These are phyloP conservation scores for Stephania cephalantha DNA, from an alignment of 164 flowering plant species.

Conservation along the genomic window DNA sequence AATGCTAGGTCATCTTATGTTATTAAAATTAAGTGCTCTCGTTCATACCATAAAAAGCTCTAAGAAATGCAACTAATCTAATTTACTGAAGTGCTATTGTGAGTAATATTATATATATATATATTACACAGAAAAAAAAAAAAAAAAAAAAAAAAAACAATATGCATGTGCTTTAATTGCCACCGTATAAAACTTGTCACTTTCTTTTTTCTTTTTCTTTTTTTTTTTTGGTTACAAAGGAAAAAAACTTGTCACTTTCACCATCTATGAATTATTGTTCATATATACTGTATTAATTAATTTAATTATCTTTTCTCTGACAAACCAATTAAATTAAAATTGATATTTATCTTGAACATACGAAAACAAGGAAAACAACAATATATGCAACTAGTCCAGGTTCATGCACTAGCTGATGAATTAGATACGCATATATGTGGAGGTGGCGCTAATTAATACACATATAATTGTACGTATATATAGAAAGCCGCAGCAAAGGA, in stretches of 20 bases:
- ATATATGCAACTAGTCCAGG: neutral
- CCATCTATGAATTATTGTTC: neutral
- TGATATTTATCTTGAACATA: constrained; percentile 6
- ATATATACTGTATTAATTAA: neutral
- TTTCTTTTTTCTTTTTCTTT: too few species aligned
- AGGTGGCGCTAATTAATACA: neutral
- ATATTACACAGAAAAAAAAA: too few species aligned
- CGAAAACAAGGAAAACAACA: constrained; percentile 13
- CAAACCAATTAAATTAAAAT: too few species aligned
- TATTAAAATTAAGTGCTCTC: too few species aligned
- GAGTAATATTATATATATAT: too few species aligned
- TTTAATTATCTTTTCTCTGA: neutral
- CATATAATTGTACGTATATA: neutral
- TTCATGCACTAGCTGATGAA: neutral
- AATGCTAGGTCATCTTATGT: too few species aligned
- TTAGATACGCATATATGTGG: neutral
- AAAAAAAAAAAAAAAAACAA: too few species aligned
- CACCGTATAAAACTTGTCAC: neutral
- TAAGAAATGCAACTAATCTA: too few species aligned
- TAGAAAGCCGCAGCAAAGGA: neutral
- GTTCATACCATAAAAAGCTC: too few species aligned
- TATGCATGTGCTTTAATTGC: neutral
- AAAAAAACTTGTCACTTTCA: neutral
- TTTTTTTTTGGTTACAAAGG: too few species aligned
- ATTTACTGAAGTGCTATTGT: too few species aligned